phyloP scores from a whole-genome alignment of 2,329 filamentous ascomycete genomes.

The Hymenoscyphus salicellus region DNA sequence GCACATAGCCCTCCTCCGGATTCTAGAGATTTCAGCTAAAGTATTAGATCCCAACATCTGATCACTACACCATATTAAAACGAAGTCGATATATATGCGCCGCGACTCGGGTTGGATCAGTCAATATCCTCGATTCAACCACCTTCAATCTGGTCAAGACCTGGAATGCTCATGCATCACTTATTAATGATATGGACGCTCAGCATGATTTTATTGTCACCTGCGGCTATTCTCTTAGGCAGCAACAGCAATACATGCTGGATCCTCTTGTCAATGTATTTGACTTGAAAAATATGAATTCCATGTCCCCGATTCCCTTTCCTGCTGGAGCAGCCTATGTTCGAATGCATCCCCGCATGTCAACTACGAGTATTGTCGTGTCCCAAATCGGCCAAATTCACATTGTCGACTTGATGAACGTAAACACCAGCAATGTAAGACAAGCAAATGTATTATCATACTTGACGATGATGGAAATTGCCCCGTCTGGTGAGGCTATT shows the following conservation, averaged over 20 bases:
- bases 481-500: constrained; percentile 68
- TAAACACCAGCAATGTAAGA: constrained; percentile 65
- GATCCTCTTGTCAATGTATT: constrained; percentile 95
- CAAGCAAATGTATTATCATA: constrained; percentile 60
- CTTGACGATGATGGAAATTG: constrained; percentile 64
- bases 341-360: constrained; percentile 92
- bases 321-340: constrained; percentile 92
- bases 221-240: constrained; percentile 85
- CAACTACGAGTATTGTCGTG: constrained; percentile 89
- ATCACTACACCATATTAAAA: constrained; percentile 89
- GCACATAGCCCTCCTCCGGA: constrained; percentile 5
- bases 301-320: constrained; percentile 86
- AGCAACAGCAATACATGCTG: constrained; percentile 74
- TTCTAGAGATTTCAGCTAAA: constrained; percentile 33
- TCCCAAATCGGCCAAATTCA: constrained; percentile 93
- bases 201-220: constrained; percentile 93
- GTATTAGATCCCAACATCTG: constrained; percentile 62
- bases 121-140: constrained; percentile 81
- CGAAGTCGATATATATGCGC: constrained; percentile 87
- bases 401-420: constrained; percentile 84
- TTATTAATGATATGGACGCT: constrained; percentile 95
- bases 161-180: constrained; percentile 86
- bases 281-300: constrained; percentile 84
- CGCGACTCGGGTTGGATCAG: constrained; percentile 75
- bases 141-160: constrained; percentile 76